Evolutionary conservation across 345 rosid genomes (phyloP).

Genomic region (Dovyalis caffra): DNA sequence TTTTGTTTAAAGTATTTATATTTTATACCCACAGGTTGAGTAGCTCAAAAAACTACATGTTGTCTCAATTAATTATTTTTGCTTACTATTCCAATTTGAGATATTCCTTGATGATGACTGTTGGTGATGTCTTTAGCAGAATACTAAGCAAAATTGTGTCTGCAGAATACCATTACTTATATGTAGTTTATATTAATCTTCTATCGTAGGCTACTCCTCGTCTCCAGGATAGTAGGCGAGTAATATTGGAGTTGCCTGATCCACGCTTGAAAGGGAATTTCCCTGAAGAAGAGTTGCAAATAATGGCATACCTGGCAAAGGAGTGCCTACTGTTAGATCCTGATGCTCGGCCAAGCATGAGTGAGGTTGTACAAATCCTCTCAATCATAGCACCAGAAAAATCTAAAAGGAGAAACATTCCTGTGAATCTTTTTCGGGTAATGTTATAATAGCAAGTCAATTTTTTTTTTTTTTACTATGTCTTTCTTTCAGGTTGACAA

Average conservation of each 20-base stretch:
- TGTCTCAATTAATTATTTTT: background rate
- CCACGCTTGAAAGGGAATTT: conserved; percentile 66
- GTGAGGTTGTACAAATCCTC: conserved; percentile 95
- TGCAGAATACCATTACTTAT: background rate
- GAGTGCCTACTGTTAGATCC: conserved; percentile 91
- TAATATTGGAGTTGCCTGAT: conserved; percentile 75
- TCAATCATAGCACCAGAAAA: conserved; percentile 76
- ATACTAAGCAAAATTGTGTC: background rate
- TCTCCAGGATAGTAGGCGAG: conserved; percentile 63
- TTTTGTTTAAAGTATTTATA: background rate
- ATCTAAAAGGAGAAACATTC: conserved; percentile 62
- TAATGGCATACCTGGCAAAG: conserved; percentile 92
- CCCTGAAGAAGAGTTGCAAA: conserved; percentile 82
- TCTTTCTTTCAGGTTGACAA: background rate
- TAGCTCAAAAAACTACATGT: background rate
- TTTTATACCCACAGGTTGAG: background rate
- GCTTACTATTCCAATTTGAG: background rate
- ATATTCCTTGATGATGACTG: background rate
- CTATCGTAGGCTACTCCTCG: conserved; percentile 71
- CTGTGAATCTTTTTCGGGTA: conserved; percentile 71
- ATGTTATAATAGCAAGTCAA: background rate
- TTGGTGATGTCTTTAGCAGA: background rate
- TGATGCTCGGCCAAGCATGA: conserved; percentile 91
- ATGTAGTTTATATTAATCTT: conserved; percentile 1
- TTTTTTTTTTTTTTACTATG: background rate